Evolutionary conservation across 2,329 filamentous ascomycete genomes (phyloP).

Genomic region (Hymenoscyphus linearis): DNA sequence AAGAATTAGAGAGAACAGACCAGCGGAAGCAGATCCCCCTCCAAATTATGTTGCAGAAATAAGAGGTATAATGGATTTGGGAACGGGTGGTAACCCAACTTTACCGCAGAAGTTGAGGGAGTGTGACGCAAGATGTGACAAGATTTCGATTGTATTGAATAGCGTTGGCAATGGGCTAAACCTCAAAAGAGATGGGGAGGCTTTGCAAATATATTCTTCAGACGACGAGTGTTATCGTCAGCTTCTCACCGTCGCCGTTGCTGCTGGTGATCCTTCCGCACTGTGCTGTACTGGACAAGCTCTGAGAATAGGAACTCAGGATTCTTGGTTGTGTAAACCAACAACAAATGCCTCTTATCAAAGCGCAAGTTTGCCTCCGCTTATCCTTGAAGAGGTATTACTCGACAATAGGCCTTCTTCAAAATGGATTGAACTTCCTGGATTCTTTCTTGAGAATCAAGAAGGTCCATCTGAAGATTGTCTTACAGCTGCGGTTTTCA

Average conservation of each 20-base stretch:
- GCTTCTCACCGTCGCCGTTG: conserved; percentile 7
- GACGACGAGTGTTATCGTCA: conserved; percentile 8
- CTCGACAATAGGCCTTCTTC: neutral
- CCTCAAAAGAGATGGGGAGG: conserved; percentile 2
- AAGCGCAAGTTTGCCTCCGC: neutral
- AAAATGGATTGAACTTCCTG: conserved; percentile 1
- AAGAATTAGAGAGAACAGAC: neutral
- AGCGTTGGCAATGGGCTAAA: conserved; percentile 7
- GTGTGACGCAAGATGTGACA: conserved; percentile 8
- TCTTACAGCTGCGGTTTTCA: neutral
- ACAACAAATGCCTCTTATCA: neutral
- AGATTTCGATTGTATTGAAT: conserved; percentile 10
- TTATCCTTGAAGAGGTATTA: neutral
- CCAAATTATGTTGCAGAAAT: neutral
- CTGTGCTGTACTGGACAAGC: conserved; percentile 1
- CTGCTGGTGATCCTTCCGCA: conserved; percentile 4
- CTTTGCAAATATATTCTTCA: neutral
- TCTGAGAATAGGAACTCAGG: neutral
- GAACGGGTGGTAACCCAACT: conserved; percentile 1
- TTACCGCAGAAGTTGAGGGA: neutral
- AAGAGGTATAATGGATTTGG: conserved; percentile 1
- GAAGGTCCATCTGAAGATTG: neutral
- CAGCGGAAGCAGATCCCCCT: neutral
- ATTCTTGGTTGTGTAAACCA: conserved; percentile 3
- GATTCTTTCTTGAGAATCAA: neutral